Base-by-base conservation (phyloP, 352 stramenopile genomes). In the Pythium scleroteichum region DNA sequence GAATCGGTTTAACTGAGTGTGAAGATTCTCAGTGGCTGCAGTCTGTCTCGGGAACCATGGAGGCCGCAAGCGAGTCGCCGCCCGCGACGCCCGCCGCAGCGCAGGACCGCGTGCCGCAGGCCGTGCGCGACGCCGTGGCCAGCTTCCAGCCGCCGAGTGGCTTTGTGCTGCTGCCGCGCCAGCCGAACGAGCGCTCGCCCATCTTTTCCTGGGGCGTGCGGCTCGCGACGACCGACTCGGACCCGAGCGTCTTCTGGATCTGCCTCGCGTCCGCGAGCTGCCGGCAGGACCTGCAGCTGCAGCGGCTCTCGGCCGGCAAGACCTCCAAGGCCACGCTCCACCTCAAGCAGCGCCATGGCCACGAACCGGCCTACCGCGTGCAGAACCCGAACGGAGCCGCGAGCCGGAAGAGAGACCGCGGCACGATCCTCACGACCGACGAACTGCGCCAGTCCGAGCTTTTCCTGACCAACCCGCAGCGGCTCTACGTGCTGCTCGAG, bases 291-390 rank as follows among this genome's bases (percentile, higher is more conserved):
- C 16, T 17, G 20, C 17, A 20, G 14, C 39, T 29, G 5, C 16
- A 23, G 8, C 19, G 17, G 24, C 10, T 59, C 38, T 59, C 52
- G 22, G 20, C 4, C 13, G 52, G 52, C 53, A 60, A 60, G 41
- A 60, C 53, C 39, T 60, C 53, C n/a, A 52, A 53, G 53, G 41
- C 53, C 41, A 53, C 41, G 20, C 17, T 17, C 27, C 53, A 60
- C 23, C 39, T 60, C 14, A 45, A 46, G n/a, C 10, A 8, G 38
- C 38, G 38, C 38, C 38, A 44, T 20, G 17, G 38, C 38, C 38
- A 44, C 38, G 29, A 35, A 10, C 29, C 29, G 29, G 29, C 38
- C 5, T 20, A 52, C 45, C 22, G 45, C 23, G n/a, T 26, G 24
- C 24, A 26, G 23, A 19, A 35, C 17, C 9, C 17, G 8, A 14